Evolutionary conservation across 1,139 yeast species (phyloP).

Genomic region (Taphrina pruni): DNA sequence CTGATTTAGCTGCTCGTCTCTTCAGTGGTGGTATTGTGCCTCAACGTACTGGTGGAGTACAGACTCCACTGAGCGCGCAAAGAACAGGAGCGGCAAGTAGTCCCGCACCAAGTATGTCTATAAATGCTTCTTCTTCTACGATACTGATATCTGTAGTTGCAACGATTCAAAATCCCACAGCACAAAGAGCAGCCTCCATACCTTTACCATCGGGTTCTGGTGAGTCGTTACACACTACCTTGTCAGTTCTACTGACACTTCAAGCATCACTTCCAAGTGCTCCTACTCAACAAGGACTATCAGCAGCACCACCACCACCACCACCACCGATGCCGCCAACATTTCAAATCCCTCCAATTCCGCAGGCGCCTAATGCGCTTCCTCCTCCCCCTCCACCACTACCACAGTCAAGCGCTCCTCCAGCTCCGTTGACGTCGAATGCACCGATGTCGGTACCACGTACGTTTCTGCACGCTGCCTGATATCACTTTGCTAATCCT

Average conservation of each 20-base stretch:
- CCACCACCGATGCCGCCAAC: constrained; percentile 46
- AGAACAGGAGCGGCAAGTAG: constrained; percentile 47
- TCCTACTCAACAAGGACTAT: too few relatives aligned
- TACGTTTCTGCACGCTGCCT: constrained; percentile 42
- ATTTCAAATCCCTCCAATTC: constrained; percentile 27
- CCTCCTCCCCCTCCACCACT: constrained; percentile 49
- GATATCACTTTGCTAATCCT: neutral
- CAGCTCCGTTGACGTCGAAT: neutral
- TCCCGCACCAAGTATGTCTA: constrained; percentile 53
- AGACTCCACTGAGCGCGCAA: constrained; percentile 31
- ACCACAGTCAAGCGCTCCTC: constrained; percentile 42
- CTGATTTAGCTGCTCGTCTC: constrained; percentile 35
- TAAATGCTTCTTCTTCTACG: neutral
- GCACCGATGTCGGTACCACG: constrained; percentile 42
- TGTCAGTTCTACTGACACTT: too few relatives aligned
- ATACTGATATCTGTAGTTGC: constrained; percentile 45
- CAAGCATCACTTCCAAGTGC: too few relatives aligned
- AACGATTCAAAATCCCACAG: constrained; percentile 32
- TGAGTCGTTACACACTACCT: constrained; percentile 32
- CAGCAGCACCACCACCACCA: constrained; percentile 44
- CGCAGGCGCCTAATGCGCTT: constrained; percentile 42
- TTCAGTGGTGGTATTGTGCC: constrained; percentile 38
- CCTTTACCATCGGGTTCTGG: constrained; percentile 19
- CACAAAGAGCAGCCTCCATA: constrained; percentile 28
- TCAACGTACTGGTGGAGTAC: constrained; percentile 32